Conservation (phyloP, 1,284 basidiomycete genomes). For the Tremellales sp. region DNA sequence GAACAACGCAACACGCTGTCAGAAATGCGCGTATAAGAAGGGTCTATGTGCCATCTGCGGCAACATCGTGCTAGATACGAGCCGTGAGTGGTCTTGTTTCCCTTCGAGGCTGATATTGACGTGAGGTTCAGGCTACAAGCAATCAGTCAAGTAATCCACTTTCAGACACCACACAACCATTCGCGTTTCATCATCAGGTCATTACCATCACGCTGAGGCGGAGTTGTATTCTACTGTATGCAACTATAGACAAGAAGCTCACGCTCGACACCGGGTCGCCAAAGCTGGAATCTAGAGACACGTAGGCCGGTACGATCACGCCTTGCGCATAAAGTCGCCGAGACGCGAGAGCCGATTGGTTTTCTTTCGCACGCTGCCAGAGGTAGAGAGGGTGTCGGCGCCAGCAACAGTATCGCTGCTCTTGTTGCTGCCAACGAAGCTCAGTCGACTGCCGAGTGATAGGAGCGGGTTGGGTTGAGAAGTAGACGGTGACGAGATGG, state of each 20-base stretch:
- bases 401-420: not conserved
- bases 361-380: constrained; percentile 3
- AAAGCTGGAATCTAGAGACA: no score
- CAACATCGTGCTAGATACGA: constrained; percentile 41
- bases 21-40: constrained; percentile 50
- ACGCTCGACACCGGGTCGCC: no score
- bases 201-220: no score
- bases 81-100: constrained; percentile 23
- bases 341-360: constrained; percentile 29
- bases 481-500: not conserved
- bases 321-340: constrained; percentile 31
- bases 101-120: not conserved
- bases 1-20: constrained; percentile 46
- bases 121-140: constrained; percentile 35
- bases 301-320: no score
- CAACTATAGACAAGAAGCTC: no score
- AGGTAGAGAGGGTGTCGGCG: not conserved
- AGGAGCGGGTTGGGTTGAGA: not conserved
- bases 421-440: constrained; percentile 12
- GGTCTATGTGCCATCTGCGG: constrained; percentile 49
- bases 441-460: constrained; percentile 4
- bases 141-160: no score
- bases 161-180: no score
- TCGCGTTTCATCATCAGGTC: no score
- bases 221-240: no score